Evolutionary conservation across 176 grass and related monocot species (phyloP).

Genomic region (Alopecurus myosuroides): DNA sequence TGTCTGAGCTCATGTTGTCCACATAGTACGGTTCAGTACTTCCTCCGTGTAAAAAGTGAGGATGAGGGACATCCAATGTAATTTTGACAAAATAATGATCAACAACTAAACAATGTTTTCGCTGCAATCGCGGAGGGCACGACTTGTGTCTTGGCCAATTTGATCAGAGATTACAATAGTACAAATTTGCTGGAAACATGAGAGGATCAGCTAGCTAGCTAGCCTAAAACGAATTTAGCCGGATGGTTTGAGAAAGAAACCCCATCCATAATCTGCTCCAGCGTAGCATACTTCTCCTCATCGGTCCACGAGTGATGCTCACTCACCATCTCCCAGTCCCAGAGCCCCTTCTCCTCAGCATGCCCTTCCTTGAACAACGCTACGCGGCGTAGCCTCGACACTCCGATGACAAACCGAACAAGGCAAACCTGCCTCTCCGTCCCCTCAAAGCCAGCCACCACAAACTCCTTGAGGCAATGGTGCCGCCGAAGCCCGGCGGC

Average conservation of each 20-base stretch:
- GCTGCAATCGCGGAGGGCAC: neutral
- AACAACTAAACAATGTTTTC: neutral
- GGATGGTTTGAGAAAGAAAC: neutral
- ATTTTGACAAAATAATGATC: neutral
- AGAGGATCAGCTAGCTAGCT: neutral
- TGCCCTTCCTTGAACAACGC: neutral
- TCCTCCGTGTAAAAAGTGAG: neutral
- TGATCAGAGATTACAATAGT: no score
- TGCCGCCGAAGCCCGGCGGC: neutral
- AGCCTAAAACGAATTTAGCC: neutral
- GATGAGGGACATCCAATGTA: neutral
- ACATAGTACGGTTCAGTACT: neutral
- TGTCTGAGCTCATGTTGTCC: neutral
- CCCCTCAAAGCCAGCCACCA: neutral
- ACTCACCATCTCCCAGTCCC: conserved; percentile 11
- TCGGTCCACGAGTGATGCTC: neutral
- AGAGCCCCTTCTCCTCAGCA: neutral
- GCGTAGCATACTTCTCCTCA: neutral
- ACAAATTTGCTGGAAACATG: neutral
- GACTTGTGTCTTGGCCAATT: neutral
- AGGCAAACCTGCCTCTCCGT: neutral
- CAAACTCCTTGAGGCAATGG: neutral
- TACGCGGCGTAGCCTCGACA: neutral
- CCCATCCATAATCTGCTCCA: neutral
- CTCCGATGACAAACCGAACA: conserved; percentile 1